phyloP scores from a whole-genome alignment of 163 green algal genomes.

The Volvox carteri region DNA sequence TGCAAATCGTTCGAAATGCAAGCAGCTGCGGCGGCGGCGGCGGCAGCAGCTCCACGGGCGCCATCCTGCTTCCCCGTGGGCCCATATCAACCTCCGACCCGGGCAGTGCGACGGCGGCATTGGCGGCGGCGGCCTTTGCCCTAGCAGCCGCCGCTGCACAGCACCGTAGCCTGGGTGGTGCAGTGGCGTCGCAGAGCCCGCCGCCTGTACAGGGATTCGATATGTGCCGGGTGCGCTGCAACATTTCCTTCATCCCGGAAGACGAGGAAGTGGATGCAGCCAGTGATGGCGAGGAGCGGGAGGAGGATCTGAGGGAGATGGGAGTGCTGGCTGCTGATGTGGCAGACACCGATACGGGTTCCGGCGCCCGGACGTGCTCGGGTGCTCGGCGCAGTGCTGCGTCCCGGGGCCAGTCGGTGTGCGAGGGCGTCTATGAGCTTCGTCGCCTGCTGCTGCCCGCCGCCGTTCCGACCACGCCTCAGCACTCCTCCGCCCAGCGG shows the following conservation, averaged over 20 bases:
- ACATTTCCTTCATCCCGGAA: slow-evolving; percentile 12
- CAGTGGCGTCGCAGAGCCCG: background rate
- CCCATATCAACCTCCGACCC: background rate
- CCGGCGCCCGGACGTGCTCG: background rate
- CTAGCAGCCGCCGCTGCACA: slow-evolving; percentile 1
- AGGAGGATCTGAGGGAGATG: background rate
- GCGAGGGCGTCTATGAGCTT: slow-evolving; percentile 10
- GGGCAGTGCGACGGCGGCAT: background rate
- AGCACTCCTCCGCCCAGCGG: background rate
- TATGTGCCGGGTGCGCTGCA: slow-evolving; percentile 19
- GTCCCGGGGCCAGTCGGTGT: background rate
- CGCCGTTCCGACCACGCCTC: background rate
- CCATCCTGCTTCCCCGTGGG: background rate
- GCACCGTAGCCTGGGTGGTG: background rate
- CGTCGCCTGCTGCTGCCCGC: background rate
- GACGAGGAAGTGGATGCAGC: background rate
- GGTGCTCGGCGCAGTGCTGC: background rate
- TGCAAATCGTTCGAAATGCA: no score
- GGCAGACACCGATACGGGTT: background rate
- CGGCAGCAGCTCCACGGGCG: background rate
- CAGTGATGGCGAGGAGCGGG: background rate
- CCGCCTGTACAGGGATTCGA: background rate
- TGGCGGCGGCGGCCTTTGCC: background rate
- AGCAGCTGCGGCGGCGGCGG: background rate
- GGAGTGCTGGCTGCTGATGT: background rate